These are phyloP conservation scores for Cucumis melo DNA, from an alignment of 306 rosid genomes.

Conservation along the genomic window DNA sequence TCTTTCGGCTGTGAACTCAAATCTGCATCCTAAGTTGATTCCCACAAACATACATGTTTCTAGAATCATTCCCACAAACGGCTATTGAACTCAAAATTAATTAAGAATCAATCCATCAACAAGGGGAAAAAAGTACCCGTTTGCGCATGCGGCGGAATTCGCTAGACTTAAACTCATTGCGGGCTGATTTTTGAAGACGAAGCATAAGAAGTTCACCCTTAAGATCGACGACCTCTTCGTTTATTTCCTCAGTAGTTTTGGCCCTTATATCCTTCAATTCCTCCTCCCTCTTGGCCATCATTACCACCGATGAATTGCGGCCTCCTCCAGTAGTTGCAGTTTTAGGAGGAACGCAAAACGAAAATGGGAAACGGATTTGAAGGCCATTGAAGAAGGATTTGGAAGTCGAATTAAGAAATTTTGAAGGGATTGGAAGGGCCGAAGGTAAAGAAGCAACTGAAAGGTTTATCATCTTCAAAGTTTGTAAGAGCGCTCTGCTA, in stretches of 20 bases:
- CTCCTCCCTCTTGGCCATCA: constrained; percentile 76
- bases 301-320: constrained; percentile 35
- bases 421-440: constrained; percentile 16
- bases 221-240: constrained; percentile 76
- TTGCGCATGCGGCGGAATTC: constrained; percentile 81
- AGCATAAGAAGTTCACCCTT: constrained; percentile 92
- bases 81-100: background rate
- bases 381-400: constrained; percentile 36
- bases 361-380: constrained; percentile 19
- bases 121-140: constrained; percentile 30
- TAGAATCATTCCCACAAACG: background rate
- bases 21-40: background rate
- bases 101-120: background rate
- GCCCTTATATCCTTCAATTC: constrained; percentile 62
- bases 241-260: constrained; percentile 53
- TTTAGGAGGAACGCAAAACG: constrained; percentile 18
- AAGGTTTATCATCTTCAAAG: constrained; percentile 20
- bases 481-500: background rate
- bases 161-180: constrained; percentile 75
- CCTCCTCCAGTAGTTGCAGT: constrained; percentile 10
- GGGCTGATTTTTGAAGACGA: constrained; percentile 64
- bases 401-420: constrained; percentile 10
- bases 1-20: background rate
- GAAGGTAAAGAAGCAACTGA: constrained; percentile 31
- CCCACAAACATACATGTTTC: background rate